Evolutionary conservation across 176 grass and related monocot species (phyloP), one percentile per base, ranked within the genome.

Genomic region (Poa pratensis): DNA sequence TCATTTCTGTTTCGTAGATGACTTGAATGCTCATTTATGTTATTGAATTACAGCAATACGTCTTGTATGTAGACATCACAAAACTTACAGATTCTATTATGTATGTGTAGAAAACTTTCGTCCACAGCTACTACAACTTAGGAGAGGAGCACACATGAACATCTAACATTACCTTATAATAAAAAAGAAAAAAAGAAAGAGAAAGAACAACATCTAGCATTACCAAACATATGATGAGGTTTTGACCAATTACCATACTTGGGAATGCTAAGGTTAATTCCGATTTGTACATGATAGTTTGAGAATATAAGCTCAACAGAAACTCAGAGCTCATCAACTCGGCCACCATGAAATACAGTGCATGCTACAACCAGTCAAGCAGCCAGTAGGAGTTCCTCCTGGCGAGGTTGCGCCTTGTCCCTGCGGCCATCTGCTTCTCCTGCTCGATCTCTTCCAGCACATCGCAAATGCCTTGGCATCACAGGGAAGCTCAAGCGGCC

Each of bases 401-500:
- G 30, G 42, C 43, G 27, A 87, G 48, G 51, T 69, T 61, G 62
- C 55, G 55, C 24, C 85, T 22, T 23, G 55, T 66, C 78, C 5
- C 45, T 28, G 2, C 0, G 54, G 17, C 17, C 27, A 75, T 52
- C 73, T 75, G 73, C 79, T 58, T 72, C 80, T 94, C 92, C 79
- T 49, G 53, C 79, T 91, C 70, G 10, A 94, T 88, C 13, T 69
- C 69, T 60, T 62, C 53, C 69, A 94, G 40, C 43, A 88, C 86
- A 32, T 37, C 51, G 1, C 43, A 46, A 94, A 90, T 63, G 58
- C 82, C 15, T 15, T 57, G 34, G 78, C 83, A 46, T 86, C 55
- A 63, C 86, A 90, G 1, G 83, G 92, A 32, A 94, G 86, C 88
- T 88, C 75, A 61, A 94, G 67, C 11, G 92, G 45, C 3, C 92